A percentile compares a stretch with the other conserved stretches of the same genome.
phyloP scores from a whole-genome alignment of 345 rosid genomes.

The Gynandropsis gynandra region DNA sequence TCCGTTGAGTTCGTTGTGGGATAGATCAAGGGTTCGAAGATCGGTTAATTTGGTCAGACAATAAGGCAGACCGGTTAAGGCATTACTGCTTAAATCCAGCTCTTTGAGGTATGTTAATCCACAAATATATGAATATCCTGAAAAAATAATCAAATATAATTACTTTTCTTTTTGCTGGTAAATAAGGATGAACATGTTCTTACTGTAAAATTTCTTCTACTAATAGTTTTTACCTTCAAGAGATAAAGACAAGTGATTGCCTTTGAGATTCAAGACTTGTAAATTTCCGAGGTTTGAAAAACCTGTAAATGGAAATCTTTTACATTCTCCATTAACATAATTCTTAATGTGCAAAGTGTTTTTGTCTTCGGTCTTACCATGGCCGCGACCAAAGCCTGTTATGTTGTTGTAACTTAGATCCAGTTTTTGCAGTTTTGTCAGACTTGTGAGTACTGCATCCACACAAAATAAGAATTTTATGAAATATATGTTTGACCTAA shows the following conservation, averaged over 20 bases:
- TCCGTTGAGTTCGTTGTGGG: conserved; percentile 20
- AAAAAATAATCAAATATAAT: conserved; percentile 4
- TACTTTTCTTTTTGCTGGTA: too few relatives aligned
- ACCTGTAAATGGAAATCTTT: conserved; percentile 18
- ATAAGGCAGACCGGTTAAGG: conserved; percentile 12
- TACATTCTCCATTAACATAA: neutral
- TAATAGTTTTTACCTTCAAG: conserved; percentile 18
- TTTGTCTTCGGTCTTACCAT: conserved; percentile 9
- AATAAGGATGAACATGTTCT: neutral
- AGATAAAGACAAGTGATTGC: conserved; percentile 15
- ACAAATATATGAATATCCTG: conserved; percentile 20
- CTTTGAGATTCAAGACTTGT: conserved; percentile 19
- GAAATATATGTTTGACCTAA: too few relatives aligned
- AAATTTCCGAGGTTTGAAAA: conserved; percentile 17
- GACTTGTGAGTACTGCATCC: conserved; percentile 9
- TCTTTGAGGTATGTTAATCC: conserved; percentile 18
- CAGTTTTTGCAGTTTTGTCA: conserved; percentile 20
- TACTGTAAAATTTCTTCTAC: too few relatives aligned
- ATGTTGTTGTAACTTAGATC: conserved; percentile 13
- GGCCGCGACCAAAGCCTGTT: conserved; percentile 5
- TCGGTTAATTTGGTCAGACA: conserved; percentile 12
- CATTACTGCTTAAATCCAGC: conserved; percentile 23
- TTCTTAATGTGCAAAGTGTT: conserved; percentile 3
- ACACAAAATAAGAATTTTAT: conserved; percentile 3
- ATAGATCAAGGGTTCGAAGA: conserved; percentile 27